These are phyloP conservation scores for Flaveria brownii DNA, from an alignment of 129 eudicot species.

Conservation along the genomic window DNA sequence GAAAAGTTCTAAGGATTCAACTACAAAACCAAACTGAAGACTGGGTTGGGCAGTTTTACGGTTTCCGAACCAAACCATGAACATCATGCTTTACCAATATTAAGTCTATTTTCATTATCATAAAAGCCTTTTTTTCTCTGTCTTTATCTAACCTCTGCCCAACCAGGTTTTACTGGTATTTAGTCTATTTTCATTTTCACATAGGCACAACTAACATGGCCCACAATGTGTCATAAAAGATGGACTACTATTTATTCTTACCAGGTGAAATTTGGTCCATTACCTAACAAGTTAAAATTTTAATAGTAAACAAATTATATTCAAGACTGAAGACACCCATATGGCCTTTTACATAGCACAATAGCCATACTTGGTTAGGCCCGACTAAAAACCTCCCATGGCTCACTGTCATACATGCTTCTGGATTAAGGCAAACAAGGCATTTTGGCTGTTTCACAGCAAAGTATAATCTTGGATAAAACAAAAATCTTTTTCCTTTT, in stretches of 20 bases:
- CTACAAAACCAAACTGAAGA: too few relatives aligned
- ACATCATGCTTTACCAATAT: too few relatives aligned
- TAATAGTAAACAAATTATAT: background rate
- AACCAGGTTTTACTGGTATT: background rate
- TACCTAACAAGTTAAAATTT: background rate
- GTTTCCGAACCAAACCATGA: background rate
- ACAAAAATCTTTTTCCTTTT: background rate
- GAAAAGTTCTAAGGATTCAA: too few relatives aligned
- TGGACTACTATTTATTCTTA: background rate
- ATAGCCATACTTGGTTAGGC: slow-evolving; percentile 14
- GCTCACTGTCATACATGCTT: slow-evolving; percentile 15
- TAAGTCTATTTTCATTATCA: slow-evolving; percentile 22
- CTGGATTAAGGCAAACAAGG: slow-evolving; percentile 14
- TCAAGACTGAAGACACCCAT: slow-evolving; percentile 17
- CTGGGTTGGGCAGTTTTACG: background rate
- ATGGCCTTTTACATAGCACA: slow-evolving; percentile 21
- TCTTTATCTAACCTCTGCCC: slow-evolving; percentile 5
- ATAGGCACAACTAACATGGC: background rate
- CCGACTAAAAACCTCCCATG: slow-evolving; percentile 28
- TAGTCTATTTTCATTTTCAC: background rate
- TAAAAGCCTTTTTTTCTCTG: slow-evolving; percentile 4
- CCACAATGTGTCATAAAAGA: slow-evolving; percentile 9
- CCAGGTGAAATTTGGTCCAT: slow-evolving; percentile 19
- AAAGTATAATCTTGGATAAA: slow-evolving; percentile 14
- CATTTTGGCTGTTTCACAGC: slow-evolving; percentile 20